Evolutionary conservation across 192 early-diverging fungal genomes (phyloP).

Genomic region (Backusella australiensis): DNA sequence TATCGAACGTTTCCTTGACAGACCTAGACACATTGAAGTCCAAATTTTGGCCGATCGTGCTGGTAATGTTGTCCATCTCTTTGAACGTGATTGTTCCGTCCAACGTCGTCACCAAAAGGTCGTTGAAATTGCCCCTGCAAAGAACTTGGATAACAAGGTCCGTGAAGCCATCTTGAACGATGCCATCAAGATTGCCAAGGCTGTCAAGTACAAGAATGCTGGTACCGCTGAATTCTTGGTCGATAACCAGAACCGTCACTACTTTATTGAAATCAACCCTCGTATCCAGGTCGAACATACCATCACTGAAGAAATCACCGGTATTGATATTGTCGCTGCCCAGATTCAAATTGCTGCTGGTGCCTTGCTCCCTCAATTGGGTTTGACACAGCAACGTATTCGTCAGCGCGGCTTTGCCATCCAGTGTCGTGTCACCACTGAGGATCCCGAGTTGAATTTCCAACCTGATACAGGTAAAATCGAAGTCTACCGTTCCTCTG

Average conservation of each 20-base stretch:
- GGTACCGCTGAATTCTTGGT: constrained; percentile 98
- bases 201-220: constrained; percentile 90
- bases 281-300: constrained; percentile 99
- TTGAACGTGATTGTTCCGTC: constrained; percentile 96
- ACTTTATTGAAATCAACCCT: constrained; percentile 99
- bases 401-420: constrained; percentile 83
- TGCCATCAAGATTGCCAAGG: constrained; percentile 88
- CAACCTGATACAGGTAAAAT: constrained; percentile 96
- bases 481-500: constrained; percentile 89
- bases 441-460: constrained; percentile 91
- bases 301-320: constrained; percentile 96
- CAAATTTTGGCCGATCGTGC: constrained; percentile 86
- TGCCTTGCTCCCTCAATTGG: constrained; percentile 71
- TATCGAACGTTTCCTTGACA: constrained; percentile 90
- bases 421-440: constrained; percentile 96
- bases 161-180: constrained; percentile 82
- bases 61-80: constrained; percentile 89
- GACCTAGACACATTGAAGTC: constrained; percentile 95
- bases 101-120: constrained; percentile 98
- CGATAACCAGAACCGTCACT: constrained; percentile 81
- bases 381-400: constrained; percentile 80
- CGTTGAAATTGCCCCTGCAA: constrained; percentile 87
- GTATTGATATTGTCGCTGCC: constrained; percentile 89
- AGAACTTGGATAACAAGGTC: constrained; percentile 61
- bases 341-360: constrained; percentile 97